Evolutionary conservation across 2,329 filamentous ascomycete genomes (phyloP), one percentile per base, ranked within the genome.

Genomic region (Sporothrix globosa): DNA sequence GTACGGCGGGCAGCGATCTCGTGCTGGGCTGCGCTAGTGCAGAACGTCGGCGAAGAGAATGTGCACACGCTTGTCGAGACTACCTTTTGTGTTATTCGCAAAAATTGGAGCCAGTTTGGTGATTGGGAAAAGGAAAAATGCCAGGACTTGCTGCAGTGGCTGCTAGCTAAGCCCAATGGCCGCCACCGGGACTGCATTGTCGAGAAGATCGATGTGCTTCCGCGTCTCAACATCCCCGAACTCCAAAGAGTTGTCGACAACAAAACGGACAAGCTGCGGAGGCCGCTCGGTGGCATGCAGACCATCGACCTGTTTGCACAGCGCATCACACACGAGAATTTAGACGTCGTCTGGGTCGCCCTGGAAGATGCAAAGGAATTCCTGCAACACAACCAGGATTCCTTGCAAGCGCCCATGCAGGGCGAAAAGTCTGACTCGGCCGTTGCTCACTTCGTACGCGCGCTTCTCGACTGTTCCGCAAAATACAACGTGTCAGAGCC

Each of bases 51-150:
- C 11, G 89, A 90, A 70, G 90, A 93, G 30, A 71, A 70, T 24
- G 85, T 97, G 6, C 90, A 91, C 74, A 85, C 88, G 34, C 85
- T 97, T 50, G 83, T 98, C 10, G 93, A 97, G 77, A 93, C 95
- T 71, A 97, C 94, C 0, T 93, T 98, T 74, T 93, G 94, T 68
- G 88, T 97, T 53, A 89, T 98, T 65, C 89, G 91, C 30, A 89
- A 91, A 74, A 90, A 96, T 76, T 99, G 96, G 96, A 74, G 79
- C 4, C 77, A 76, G 0, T 89, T 98, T 70, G 88, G 89, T 27
- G 81, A 85, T 4, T 78, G 83, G 3, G 90, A 90, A 1, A 88
- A 87, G 73, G 76, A 84, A 3, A 83, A 84, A 69, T 90, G 90
- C 3, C 84, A 87, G 71, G 81, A 85, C 19, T 84, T 93, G 73